Base-by-base conservation (phyloP, 352 stramenopile genomes). In the Phytopythium kandeliae region DNA sequence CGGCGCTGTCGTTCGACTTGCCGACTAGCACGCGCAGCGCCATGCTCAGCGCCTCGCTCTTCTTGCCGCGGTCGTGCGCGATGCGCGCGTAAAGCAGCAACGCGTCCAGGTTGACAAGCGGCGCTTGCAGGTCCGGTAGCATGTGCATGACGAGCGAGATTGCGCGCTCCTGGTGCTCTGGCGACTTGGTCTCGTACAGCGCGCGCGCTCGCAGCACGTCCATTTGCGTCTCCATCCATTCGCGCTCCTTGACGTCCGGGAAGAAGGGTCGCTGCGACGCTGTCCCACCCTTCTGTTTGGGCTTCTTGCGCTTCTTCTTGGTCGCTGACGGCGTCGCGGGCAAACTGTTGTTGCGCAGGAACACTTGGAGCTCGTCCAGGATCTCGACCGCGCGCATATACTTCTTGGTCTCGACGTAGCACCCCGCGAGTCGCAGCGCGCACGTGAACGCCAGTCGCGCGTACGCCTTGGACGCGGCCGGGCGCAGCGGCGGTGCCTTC, bases 11-110 rank as follows among this genome's bases (percentile, higher is more conserved):
- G 7, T 75, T 73, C 0, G 78, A 57, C 42, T 73, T 76, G 11
- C 62, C 69, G 12, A 86, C 74, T 0, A 92, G 48, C 4, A 86
- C 78, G 15, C 68, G 76, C 21, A 92, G 52, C 12, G 74, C 44
- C 78, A 92, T 92, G 51, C 67, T 76, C 33, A 92, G 41, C 3
- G 76, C 81, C 21, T 92, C 78, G 40, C 53, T 71, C 28, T 73
- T 75, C 41, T 73, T 78, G 13, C 74, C 76, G 4, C 78, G 70
- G 47, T 87, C 74, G 38, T 84, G 59, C 1, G 81, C 78, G 15
- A 92, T 75, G 21, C 42, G 67, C 4, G 74, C 68, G 42, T 89
- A 92, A 11, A 87, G 41, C 22, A 82, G 46, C 24, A 92, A 47
- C 2, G 81, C 81, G n/a, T 92, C 70, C 43, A 89, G 49, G 37